Conservation (phyloP, 2,329 filamentous ascomycete species). For the Stenocarpella maydis region DNA sequence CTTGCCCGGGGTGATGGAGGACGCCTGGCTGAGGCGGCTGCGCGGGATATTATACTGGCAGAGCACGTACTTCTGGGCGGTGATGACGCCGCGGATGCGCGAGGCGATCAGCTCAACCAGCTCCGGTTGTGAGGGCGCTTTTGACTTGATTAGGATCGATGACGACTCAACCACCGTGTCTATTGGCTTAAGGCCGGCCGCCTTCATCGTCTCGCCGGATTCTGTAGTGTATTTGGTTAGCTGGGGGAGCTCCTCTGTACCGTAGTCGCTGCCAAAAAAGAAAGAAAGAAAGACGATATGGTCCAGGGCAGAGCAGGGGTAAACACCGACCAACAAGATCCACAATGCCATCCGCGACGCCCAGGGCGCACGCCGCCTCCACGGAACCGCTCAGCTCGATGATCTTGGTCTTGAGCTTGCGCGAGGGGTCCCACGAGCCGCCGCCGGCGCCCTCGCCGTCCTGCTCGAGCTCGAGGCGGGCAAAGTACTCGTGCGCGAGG, state of each 20-base stretch:
- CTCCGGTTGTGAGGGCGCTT: conserved; percentile 78
- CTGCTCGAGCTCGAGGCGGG: conserved; percentile 70
- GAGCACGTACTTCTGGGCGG: conserved; percentile 90
- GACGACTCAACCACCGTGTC: conserved; percentile 90
- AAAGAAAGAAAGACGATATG: too few species aligned
- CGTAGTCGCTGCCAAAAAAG: too few species aligned
- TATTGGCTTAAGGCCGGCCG: conserved; percentile 91
- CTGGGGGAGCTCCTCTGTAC: not conserved
- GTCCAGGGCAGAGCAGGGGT: not conserved
- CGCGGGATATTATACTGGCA: conserved; percentile 96
- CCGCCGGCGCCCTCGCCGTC: conserved; percentile 50
- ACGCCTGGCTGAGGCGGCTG: conserved; percentile 69
- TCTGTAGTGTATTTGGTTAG: conserved; percentile 62
- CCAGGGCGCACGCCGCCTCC: conserved; percentile 93
- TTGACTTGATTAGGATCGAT: conserved; percentile 92
- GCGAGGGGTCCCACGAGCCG: conserved; percentile 43
- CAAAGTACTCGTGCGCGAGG: conserved; percentile 85
- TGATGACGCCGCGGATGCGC: conserved; percentile 92
- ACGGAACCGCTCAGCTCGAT: conserved; percentile 96
- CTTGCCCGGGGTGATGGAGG: conserved; percentile 88
- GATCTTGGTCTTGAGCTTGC: conserved; percentile 82
- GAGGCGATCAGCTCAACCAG: conserved; percentile 85
- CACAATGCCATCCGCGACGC: conserved; percentile 95
- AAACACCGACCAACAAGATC: conserved; percentile 85
- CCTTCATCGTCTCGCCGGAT: conserved; percentile 98